Evolutionary conservation across 495 filamentous ascomycete genomes (phyloP).

Genomic region (Podospora comata): DNA sequence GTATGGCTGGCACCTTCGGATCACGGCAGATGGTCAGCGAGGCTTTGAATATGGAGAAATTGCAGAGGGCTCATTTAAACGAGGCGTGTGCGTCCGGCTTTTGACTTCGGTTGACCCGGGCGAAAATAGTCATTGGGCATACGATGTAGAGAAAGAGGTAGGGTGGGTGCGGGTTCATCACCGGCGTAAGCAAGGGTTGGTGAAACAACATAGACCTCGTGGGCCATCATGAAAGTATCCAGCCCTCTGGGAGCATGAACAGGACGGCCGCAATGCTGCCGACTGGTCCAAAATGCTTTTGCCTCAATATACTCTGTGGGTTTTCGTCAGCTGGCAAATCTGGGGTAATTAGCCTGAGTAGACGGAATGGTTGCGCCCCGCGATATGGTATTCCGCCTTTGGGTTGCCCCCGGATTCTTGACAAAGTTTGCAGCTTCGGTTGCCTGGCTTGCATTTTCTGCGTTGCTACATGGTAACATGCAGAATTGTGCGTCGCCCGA

Average conservation of each 20-base stretch:
- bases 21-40: constrained; percentile 22
- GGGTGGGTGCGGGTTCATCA: background rate
- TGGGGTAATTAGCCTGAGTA: constrained; percentile 29
- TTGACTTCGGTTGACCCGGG: background rate
- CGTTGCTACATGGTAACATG: constrained; percentile 1
- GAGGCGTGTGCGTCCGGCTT: constrained; percentile 11
- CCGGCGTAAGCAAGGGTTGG: background rate
- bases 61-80: constrained; percentile 5
- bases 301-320: constrained; percentile 18
- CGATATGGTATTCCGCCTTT: constrained; percentile 15
- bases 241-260: constrained; percentile 23
- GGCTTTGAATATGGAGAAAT: constrained; percentile 11
- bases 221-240: constrained; percentile 14
- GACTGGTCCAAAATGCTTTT: constrained; percentile 32
- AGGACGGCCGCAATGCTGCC: constrained; percentile 28
- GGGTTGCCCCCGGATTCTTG: constrained; percentile 6
- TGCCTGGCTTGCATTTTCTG: background rate
- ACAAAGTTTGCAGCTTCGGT: constrained; percentile 6
- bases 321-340: constrained; percentile 27
- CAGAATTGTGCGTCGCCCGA: background rate
- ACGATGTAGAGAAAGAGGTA: constrained; percentile 3
- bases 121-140: constrained; percentile 12
- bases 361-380: constrained; percentile 7
- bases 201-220: constrained; percentile 17
- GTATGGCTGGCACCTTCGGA: constrained; percentile 11